phyloP scores from a whole-genome alignment of 2,329 filamentous ascomycete genomes.

The Botrytis cinerea region DNA sequence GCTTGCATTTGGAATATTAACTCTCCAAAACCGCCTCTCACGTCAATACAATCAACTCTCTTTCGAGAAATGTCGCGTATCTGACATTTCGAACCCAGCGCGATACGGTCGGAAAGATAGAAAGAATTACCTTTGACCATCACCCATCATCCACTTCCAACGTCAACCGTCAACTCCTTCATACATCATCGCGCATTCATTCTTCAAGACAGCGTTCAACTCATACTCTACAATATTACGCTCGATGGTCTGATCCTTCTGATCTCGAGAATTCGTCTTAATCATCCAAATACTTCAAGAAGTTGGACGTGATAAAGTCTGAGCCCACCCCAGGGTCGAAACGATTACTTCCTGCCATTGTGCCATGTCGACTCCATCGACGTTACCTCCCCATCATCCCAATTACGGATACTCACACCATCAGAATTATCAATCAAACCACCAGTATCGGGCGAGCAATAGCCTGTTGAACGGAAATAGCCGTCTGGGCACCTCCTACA shows the following conservation, averaged over 20 bases:
- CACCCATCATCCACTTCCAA: conserved; percentile 21
- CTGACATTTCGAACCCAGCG: conserved; percentile 22
- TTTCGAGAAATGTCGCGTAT: conserved; percentile 21
- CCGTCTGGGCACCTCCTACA: conserved; percentile 40
- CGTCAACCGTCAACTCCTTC: conserved; percentile 22
- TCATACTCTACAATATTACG: background rate
- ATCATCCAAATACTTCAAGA: conserved; percentile 5
- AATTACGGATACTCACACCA: conserved; percentile 63
- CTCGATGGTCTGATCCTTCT: conserved; percentile 15
- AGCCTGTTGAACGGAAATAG: conserved; percentile 41
- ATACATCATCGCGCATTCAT: conserved; percentile 14
- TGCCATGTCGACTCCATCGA: conserved; percentile 78
- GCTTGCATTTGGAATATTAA: background rate
- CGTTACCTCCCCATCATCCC: conserved; percentile 67
- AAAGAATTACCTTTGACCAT: conserved; percentile 24
- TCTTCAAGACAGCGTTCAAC: conserved; percentile 10
- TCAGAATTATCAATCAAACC: conserved; percentile 55
- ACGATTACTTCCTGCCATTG: conserved; percentile 26
- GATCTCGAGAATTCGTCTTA: conserved; percentile 4
- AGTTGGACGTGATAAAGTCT: conserved; percentile 22
- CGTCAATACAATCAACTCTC: conserved; percentile 4
- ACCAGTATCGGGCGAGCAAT: conserved; percentile 52
- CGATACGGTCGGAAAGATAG: conserved; percentile 24
- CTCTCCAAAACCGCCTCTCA: background rate
- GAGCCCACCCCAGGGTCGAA: conserved; percentile 30